These are phyloP conservation scores for Candida corydali DNA, from an alignment of 805 yeast genomes.

Conservation along the genomic window DNA sequence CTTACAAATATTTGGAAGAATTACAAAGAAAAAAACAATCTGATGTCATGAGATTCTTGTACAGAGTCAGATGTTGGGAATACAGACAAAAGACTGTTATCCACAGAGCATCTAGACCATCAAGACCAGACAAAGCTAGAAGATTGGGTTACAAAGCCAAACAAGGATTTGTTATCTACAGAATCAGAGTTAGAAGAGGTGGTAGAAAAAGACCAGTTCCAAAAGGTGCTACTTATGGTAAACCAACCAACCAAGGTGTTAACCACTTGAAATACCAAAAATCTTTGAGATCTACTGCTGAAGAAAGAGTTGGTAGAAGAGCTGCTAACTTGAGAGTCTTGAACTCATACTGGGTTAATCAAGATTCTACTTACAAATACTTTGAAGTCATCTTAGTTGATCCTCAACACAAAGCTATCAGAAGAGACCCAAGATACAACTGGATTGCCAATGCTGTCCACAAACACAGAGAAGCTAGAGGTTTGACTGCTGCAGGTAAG, in stretches of 20 bases:
- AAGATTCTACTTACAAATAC: conserved; percentile 99
- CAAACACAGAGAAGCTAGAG: conserved; percentile 99
- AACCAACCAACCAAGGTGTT: conserved; percentile 99
- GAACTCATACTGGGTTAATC: conserved; percentile 99
- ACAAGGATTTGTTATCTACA: conserved; percentile 98
- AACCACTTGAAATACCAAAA: conserved; percentile 99
- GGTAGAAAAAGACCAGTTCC: conserved; percentile 99
- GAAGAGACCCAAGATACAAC: conserved; percentile 98
- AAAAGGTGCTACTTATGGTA: conserved; percentile 99
- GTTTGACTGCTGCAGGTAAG: conserved; percentile 97
- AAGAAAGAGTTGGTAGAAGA: conserved; percentile 99
- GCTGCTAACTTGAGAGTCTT: conserved; percentile 98
- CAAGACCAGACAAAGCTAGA: conserved; percentile 99
- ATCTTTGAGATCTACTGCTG: conserved; percentile 96
- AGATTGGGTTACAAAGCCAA: conserved; percentile 99
- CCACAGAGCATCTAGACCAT: conserved; percentile 98
- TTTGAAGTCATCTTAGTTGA: conserved; percentile 96
- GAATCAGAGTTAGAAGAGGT: conserved; percentile 99
- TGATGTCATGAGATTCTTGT: conserved; percentile 97
- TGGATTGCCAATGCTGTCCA: conserved; percentile 99
- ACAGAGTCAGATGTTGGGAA: conserved; percentile 99
- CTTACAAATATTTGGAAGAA: conserved; percentile 99
- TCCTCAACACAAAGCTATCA: conserved; percentile 97
- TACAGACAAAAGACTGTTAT: conserved; percentile 98
- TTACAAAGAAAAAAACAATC: conserved; percentile 99